These are phyloP conservation scores for Podospora pseudocomata DNA, from an alignment of 495 filamentous ascomycete species.

Conservation along the genomic window DNA sequence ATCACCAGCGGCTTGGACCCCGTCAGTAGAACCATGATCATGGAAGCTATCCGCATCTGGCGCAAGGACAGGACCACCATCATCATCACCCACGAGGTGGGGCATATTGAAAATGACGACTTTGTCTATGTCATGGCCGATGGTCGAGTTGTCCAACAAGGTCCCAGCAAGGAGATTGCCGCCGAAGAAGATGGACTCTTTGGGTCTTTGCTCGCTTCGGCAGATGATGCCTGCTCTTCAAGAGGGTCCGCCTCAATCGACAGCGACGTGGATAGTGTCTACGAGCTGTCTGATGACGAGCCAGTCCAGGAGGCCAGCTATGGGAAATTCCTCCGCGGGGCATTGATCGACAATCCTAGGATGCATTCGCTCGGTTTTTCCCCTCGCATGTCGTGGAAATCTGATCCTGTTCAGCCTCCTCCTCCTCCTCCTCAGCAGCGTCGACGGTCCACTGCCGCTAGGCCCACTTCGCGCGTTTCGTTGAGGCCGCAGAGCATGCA, in stretches of 20 bases:
- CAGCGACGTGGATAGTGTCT: neutral
- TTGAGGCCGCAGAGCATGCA: slow-evolving; percentile 14
- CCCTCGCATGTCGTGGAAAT: slow-evolving; percentile 16
- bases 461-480: neutral
- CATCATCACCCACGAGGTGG: slow-evolving; percentile 87
- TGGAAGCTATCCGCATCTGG: slow-evolving; percentile 71
- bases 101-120: slow-evolving; percentile 69
- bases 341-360: slow-evolving; percentile 10
- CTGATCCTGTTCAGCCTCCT: neutral
- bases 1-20: slow-evolving; percentile 79
- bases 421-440: neutral
- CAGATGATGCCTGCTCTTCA: slow-evolving; percentile 17
- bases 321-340: slow-evolving; percentile 18
- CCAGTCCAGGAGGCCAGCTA: slow-evolving; percentile 12
- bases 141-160: slow-evolving; percentile 66
- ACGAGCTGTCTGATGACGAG: slow-evolving; percentile 9
- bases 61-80: slow-evolving; percentile 79
- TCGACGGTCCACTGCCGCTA: neutral
- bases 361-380: slow-evolving; percentile 17
- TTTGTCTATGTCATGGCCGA: slow-evolving; percentile 78
- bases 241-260: slow-evolving; percentile 8
- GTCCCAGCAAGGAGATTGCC: slow-evolving; percentile 43
- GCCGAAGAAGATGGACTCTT: slow-evolving; percentile 33
- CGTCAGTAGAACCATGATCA: slow-evolving; percentile 60
- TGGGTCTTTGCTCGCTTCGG: slow-evolving; percentile 27